phyloP scores from a whole-genome alignment of 2,329 filamentous ascomycete species.

The Xylariales sp. region DNA sequence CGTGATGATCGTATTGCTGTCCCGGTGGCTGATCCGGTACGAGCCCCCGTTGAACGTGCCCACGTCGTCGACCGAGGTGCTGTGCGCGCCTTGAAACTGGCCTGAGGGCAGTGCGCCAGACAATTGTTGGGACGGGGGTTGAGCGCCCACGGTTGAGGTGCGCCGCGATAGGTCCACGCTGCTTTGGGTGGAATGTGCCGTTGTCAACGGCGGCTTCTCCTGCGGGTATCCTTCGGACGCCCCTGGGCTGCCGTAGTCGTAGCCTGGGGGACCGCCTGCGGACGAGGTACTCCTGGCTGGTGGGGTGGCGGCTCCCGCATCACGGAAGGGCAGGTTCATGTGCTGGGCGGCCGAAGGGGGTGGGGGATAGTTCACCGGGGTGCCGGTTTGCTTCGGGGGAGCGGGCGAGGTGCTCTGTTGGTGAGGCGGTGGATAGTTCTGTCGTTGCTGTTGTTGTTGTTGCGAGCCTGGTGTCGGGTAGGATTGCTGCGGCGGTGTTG shows the following conservation, averaged over 20 bases:
- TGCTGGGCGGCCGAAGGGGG: constrained; percentile 27
- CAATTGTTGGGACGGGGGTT: constrained; percentile 20
- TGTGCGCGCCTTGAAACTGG: constrained; percentile 58
- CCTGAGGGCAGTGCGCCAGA: constrained; percentile 36
- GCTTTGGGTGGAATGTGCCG: constrained; percentile 9
- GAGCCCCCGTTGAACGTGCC: constrained; percentile 97
- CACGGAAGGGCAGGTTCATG: constrained; percentile 27
- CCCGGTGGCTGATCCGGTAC: constrained; percentile 87
- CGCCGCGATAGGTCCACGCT: constrained; percentile 13
- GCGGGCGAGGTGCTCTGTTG: constrained; percentile 24
- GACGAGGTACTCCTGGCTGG: constrained; percentile 19
- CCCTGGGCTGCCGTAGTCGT: constrained; percentile 19
- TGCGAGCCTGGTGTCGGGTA: constrained; percentile 23
- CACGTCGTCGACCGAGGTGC: constrained; percentile 69
- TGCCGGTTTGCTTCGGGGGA: constrained; percentile 16
- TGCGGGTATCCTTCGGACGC: constrained; percentile 24
- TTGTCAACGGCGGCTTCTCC: constrained; percentile 32
- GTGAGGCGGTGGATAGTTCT: constrained; percentile 21
- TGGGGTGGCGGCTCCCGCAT: constrained; percentile 27
- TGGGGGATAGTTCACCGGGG: constrained; percentile 30
- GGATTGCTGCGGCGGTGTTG: constrained; percentile 25
- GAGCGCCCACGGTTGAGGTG: constrained; percentile 11
- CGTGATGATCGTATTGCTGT: constrained; percentile 85
- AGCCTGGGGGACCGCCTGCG: constrained; percentile 17
- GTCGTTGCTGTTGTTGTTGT: constrained; percentile 18